Evolutionary conservation across 2,329 filamentous ascomycete species (phyloP).

Genomic region (Juglanconis oblonga): DNA sequence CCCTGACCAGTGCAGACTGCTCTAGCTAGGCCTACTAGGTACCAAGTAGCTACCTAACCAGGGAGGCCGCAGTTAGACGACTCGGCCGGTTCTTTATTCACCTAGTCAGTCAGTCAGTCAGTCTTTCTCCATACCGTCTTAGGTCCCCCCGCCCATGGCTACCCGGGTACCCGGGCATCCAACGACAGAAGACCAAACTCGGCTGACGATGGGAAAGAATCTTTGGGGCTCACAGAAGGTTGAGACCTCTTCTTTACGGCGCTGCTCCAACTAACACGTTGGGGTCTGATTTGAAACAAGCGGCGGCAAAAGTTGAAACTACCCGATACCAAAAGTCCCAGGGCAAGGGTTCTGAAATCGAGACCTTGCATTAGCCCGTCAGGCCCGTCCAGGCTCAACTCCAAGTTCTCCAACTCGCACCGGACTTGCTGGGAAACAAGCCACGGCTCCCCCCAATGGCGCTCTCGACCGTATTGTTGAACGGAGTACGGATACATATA

Average conservation of each 20-base stretch:
- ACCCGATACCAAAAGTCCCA: background rate
- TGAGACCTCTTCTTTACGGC: no score
- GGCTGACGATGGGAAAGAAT: background rate
- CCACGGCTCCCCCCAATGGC: background rate
- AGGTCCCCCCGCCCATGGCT: no score
- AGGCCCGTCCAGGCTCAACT: background rate
- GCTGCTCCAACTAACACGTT: background rate
- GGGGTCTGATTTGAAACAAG: slow-evolving; percentile 11
- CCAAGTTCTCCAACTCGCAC: background rate
- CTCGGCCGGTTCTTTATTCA: no score
- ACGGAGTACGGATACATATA: slow-evolving; percentile 11
- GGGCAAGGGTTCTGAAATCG: background rate
- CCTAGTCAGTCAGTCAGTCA: no score
- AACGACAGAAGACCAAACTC: no score
- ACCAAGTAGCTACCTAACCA: no score
- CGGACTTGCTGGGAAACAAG: background rate
- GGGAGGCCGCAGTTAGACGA: no score
- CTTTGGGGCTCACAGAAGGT: background rate
- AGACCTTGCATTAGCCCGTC: background rate
- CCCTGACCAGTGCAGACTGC: no score
- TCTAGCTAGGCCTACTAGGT: no score
- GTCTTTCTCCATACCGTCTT: no score
- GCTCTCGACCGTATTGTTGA: slow-evolving; percentile 6
- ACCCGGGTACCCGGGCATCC: no score
- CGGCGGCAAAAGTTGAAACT: slow-evolving; percentile 13